Evolutionary conservation across 1,284 basidiomycete species (phyloP).

Genomic region (Trametes versicolor): DNA sequence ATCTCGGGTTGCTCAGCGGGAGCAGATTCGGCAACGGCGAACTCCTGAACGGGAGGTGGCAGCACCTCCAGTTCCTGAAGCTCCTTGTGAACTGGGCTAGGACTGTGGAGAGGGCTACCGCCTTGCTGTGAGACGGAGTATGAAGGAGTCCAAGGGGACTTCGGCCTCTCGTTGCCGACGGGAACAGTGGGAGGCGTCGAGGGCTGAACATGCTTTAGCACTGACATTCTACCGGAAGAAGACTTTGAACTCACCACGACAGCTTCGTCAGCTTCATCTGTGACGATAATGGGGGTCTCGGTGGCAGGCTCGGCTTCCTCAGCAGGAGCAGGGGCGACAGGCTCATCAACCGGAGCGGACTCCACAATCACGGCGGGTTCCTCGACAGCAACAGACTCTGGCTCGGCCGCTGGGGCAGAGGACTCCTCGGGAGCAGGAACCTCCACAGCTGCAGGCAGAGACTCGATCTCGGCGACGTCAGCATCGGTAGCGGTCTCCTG

Average conservation of each 20-base stretch:
- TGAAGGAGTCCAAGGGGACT: slow-evolving; percentile 43
- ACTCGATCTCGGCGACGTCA: slow-evolving; percentile 37
- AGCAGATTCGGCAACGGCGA: background rate
- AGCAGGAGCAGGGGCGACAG: slow-evolving; percentile 15
- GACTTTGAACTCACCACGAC: slow-evolving; percentile 14
- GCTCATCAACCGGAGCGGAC: slow-evolving; percentile 10
- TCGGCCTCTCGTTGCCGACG: slow-evolving; percentile 30
- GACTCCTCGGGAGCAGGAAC: slow-evolving; percentile 6
- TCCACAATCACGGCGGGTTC: background rate
- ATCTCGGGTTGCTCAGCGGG: slow-evolving; percentile 20
- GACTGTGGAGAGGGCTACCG: slow-evolving; percentile 31
- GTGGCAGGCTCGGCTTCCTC: slow-evolving; percentile 11
- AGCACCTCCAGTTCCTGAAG: slow-evolving; percentile 26
- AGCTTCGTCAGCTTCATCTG: slow-evolving; percentile 23
- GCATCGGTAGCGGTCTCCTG: slow-evolving; percentile 35
- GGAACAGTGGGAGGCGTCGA: slow-evolving; percentile 22
- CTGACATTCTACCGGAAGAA: too few relatives aligned
- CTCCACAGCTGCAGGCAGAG: slow-evolving; percentile 24
- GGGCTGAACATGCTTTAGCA: slow-evolving; percentile 16
- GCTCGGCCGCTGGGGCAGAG: slow-evolving; percentile 1
- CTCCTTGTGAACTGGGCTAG: slow-evolving; percentile 19
- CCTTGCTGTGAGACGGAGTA: slow-evolving; percentile 46
- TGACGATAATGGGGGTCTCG: slow-evolving; percentile 29
- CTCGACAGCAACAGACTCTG: background rate
- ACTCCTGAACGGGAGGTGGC: slow-evolving; percentile 14